These are phyloP conservation scores for Lichtheimia corymbifera DNA, from an alignment of 371 early-diverging fungal species.

Conservation along the genomic window DNA sequence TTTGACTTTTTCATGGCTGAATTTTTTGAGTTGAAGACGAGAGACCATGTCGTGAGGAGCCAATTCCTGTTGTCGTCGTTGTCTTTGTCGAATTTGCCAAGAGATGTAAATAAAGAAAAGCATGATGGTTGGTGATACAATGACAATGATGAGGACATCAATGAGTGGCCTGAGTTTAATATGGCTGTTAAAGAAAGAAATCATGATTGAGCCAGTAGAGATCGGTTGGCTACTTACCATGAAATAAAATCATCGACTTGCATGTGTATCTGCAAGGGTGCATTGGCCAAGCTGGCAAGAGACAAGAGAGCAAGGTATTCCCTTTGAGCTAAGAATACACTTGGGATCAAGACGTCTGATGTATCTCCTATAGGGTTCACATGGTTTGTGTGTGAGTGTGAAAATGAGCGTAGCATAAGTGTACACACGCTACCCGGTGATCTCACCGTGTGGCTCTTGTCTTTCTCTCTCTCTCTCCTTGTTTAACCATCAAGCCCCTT, in stretches of 20 bases:
- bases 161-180: constrained; percentile 55
- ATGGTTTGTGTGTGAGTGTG: constrained; percentile 7
- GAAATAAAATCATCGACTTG: constrained; percentile 31
- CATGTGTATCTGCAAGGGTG: constrained; percentile 40
- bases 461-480: neutral
- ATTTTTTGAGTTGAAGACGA: constrained; percentile 60
- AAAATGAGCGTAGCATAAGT: constrained; percentile 2
- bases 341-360: constrained; percentile 73
- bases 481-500: neutral
- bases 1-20: constrained; percentile 52
- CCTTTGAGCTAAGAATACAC: constrained; percentile 70
- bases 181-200: neutral
- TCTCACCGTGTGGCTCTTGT: neutral
- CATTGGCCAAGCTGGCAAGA: constrained; percentile 38
- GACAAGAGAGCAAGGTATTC: constrained; percentile 59
- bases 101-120: constrained; percentile 69
- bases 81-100: constrained; percentile 66
- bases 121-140: constrained; percentile 70
- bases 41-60: constrained; percentile 70
- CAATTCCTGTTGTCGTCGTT: constrained; percentile 55
- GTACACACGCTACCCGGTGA: too few relatives aligned
- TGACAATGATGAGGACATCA: constrained; percentile 69
- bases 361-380: constrained; percentile 59
- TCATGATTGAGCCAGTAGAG: neutral
- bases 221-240: constrained; percentile 24